phyloP scores from a whole-genome alignment of 768 basidiomycete species.

The Podaxis sp. region DNA sequence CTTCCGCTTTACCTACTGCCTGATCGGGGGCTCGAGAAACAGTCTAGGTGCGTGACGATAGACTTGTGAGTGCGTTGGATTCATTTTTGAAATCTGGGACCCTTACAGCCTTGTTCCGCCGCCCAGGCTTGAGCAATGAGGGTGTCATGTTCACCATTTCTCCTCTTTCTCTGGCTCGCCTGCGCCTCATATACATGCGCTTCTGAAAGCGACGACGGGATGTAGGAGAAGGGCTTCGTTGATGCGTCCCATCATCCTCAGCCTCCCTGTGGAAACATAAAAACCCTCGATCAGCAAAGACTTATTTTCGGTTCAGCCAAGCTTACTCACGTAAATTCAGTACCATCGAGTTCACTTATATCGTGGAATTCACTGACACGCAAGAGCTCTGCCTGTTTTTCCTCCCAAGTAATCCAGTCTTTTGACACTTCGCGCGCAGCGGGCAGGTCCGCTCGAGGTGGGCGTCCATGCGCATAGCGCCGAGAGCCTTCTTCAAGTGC shows the following conservation, averaged over 20 bases:
- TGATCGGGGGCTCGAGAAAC: neutral
- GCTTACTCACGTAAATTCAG: neutral
- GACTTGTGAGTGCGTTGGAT: neutral
- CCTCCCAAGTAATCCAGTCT: conserved; percentile 49
- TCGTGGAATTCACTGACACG: conserved; percentile 22
- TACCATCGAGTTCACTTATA: neutral
- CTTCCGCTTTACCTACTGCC: neutral
- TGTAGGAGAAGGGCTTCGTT: neutral
- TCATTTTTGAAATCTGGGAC: neutral
- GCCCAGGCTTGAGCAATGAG: conserved; percentile 2
- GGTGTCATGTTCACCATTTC: conserved; percentile 1
- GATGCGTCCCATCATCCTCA: neutral
- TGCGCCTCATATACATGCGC: conserved; percentile 14
- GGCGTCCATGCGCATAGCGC: conserved; percentile 26
- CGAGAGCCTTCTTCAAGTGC: conserved; percentile 40
- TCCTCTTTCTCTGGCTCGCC: conserved; percentile 9
- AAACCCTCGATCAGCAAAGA: neutral
- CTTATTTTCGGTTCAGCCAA: neutral
- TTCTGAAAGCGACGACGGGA: conserved; percentile 15
- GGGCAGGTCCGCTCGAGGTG: conserved; percentile 66
- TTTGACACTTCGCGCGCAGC: conserved; percentile 64
- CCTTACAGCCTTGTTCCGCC: neutral
- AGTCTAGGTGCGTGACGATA: neutral
- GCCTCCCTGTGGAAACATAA: neutral
- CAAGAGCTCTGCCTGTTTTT: conserved; percentile 34